These are phyloP conservation scores for Leishmania martiniquensis DNA, from an alignment of 208 protist genomes.

Conservation along the genomic window DNA sequence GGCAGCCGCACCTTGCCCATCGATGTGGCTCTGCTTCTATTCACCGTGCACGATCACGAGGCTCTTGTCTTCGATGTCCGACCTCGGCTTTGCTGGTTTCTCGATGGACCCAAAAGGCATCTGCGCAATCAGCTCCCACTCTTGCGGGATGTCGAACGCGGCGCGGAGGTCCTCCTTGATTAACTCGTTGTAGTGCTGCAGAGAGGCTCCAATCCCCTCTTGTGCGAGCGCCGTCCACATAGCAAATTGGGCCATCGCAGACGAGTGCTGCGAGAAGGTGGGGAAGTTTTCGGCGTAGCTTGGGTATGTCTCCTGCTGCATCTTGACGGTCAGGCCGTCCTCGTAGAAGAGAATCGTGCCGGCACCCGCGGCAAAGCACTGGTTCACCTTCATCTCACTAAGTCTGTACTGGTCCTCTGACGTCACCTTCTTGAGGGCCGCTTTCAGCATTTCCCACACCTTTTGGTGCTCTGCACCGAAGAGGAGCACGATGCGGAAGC, in stretches of 20 bases:
- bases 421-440: constrained; percentile 38
- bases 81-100: constrained; percentile 40
- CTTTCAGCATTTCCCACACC: constrained; percentile 56
- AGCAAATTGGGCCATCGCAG: constrained; percentile 55
- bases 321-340: constrained; percentile 36
- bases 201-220: constrained; percentile 41
- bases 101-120: constrained; percentile 63
- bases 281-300: constrained; percentile 49
- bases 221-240: constrained; percentile 59
- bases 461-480: constrained; percentile 57
- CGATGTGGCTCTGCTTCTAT: neutral
- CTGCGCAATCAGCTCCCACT: constrained; percentile 57
- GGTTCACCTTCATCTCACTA: constrained; percentile 41
- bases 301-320: constrained; percentile 46
- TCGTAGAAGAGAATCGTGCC: constrained; percentile 71
- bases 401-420: constrained; percentile 32
- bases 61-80: constrained; percentile 38
- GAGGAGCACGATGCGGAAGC: constrained; percentile 52
- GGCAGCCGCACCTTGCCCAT: neutral
- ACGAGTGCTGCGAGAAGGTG: constrained; percentile 46
- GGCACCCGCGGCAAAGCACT: constrained; percentile 50
- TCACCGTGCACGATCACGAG: constrained; percentile 46
- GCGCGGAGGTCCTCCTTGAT: constrained; percentile 38
- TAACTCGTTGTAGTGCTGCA: constrained; percentile 66
- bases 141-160: constrained; percentile 40